Conservation (phyloP, 2,329 filamentous ascomycete species). For the Penicillium digitatum region DNA sequence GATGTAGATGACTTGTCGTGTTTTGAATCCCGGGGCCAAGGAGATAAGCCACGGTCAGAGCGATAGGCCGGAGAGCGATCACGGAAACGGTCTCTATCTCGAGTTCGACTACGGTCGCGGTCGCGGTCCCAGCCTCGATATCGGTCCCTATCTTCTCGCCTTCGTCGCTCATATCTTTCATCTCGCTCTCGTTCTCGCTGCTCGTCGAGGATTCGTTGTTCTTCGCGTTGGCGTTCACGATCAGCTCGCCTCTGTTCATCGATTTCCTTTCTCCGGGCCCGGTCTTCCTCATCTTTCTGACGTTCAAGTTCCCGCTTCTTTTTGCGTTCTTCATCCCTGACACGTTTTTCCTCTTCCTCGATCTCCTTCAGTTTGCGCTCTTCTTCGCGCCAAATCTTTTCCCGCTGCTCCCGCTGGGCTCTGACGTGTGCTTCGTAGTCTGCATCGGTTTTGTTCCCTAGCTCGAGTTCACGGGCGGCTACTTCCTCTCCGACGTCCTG, state of each 20-base stretch:
- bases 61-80: conserved; percentile 33
- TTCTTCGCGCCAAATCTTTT: conserved; percentile 48
- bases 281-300: conserved; percentile 45
- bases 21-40: conserved; percentile 31
- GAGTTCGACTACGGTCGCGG: conserved; percentile 36
- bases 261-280: conserved; percentile 49
- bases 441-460: conserved; percentile 58
- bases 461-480: conserved; percentile 52
- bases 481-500: conserved; percentile 57
- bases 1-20: conserved; percentile 32
- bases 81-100: conserved; percentile 32
- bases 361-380: conserved; percentile 52
- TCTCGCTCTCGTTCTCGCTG: conserved; percentile 51
- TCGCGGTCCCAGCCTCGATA: conserved; percentile 41
- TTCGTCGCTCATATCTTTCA: conserved; percentile 44
- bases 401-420: conserved; percentile 50
- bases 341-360: conserved; percentile 43
- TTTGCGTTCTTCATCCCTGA: conserved; percentile 42
- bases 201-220: conserved; percentile 52
- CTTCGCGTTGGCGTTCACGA: conserved; percentile 49
- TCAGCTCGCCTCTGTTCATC: conserved; percentile 50
- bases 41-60: conserved; percentile 31
- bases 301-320: conserved; percentile 43
- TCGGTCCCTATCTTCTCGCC: conserved; percentile 46
- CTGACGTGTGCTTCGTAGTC: conserved; percentile 56